These are phyloP conservation scores for Rugonectria rugulosa DNA, from an alignment of 2,329 filamentous ascomycete species.

Conservation along the genomic window DNA sequence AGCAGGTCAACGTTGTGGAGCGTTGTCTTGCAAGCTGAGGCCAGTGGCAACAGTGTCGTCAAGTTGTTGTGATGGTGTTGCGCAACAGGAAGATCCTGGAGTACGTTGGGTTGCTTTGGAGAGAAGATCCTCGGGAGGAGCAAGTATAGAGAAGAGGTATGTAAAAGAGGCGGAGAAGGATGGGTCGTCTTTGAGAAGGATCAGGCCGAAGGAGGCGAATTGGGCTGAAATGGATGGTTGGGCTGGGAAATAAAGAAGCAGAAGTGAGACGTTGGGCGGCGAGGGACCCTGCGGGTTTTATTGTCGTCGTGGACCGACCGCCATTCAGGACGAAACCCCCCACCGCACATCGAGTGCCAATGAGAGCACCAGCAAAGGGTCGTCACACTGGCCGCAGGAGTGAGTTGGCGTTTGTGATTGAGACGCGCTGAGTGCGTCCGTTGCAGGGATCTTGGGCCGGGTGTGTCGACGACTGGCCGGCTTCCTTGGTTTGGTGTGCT, in stretches of 20 bases:
- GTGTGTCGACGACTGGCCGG: slow-evolving; percentile 45
- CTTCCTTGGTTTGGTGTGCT: slow-evolving; percentile 52
- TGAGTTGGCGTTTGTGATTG: slow-evolving; percentile 55
- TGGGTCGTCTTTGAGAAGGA: slow-evolving; percentile 36
- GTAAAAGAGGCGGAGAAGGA: slow-evolving; percentile 34
- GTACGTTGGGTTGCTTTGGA: slow-evolving; percentile 32
- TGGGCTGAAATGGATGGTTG: slow-evolving; percentile 50
- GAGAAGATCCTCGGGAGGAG: slow-evolving; percentile 27
- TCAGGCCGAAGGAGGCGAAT: slow-evolving; percentile 37
- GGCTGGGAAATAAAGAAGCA: slow-evolving; percentile 46
- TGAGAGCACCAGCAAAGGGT: slow-evolving; percentile 40
- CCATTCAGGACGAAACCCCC: slow-evolving; percentile 35
- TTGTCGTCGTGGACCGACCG: slow-evolving; percentile 44
- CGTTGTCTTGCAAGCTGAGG: slow-evolving; percentile 39
- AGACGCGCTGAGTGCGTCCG: slow-evolving; percentile 35
- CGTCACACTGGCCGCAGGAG: slow-evolving; percentile 57
- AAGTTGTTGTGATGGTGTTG: slow-evolving; percentile 37
- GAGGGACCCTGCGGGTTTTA: slow-evolving; percentile 61
- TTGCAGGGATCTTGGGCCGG: slow-evolving; percentile 43
- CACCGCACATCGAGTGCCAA: slow-evolving; percentile 32
- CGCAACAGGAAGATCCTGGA: slow-evolving; percentile 41
- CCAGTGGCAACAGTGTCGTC: slow-evolving; percentile 38
- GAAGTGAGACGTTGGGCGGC: slow-evolving; percentile 47
- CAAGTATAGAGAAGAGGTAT: slow-evolving; percentile 27
- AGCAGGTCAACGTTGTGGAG: slow-evolving; percentile 39